phyloP scores from a whole-genome alignment of 306 rosid species.

The Mucuna pruriens region DNA sequence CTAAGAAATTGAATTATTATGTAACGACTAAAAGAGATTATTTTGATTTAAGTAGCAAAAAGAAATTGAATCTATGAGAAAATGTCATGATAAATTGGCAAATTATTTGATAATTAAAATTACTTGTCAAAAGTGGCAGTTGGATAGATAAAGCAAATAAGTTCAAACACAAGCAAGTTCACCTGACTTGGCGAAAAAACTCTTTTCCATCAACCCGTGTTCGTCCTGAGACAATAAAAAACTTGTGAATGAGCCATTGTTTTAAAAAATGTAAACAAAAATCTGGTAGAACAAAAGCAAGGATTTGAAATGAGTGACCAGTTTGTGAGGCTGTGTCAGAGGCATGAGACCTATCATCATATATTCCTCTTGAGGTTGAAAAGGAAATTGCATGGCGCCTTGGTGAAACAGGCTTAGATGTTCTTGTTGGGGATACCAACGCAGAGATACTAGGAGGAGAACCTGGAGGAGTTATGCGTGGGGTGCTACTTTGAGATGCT shows the following conservation, averaged over 20 bases:
- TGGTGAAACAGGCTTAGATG: conserved; percentile 83
- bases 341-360: conserved; percentile 66
- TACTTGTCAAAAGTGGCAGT: background rate
- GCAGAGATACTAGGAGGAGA: conserved; percentile 81
- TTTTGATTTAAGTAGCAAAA: background rate
- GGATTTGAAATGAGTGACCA: conserved; percentile 49
- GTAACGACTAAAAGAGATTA: background rate
- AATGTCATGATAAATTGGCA: conserved; percentile 4
- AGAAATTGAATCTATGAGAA: background rate
- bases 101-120: background rate
- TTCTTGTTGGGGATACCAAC: conserved; percentile 77
- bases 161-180: background rate
- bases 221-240: conserved; percentile 56
- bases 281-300: background rate
- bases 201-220: conserved; percentile 94
- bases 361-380: conserved; percentile 64
- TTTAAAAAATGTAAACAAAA: background rate
- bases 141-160: no score
- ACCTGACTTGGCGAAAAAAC: conserved; percentile 99
- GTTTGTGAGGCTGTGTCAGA: conserved; percentile 59
- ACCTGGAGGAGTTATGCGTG: conserved; percentile 76
- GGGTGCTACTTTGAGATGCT: conserved; percentile 79
- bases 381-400: conserved; percentile 76
- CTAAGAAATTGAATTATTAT: background rate
- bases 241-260: background rate